Percentiles rank a stretch among this genome's conserved stretches.
phyloP scores from a whole-genome alignment of 1,284 basidiomycete species.

The Boletus semigastroideus region DNA sequence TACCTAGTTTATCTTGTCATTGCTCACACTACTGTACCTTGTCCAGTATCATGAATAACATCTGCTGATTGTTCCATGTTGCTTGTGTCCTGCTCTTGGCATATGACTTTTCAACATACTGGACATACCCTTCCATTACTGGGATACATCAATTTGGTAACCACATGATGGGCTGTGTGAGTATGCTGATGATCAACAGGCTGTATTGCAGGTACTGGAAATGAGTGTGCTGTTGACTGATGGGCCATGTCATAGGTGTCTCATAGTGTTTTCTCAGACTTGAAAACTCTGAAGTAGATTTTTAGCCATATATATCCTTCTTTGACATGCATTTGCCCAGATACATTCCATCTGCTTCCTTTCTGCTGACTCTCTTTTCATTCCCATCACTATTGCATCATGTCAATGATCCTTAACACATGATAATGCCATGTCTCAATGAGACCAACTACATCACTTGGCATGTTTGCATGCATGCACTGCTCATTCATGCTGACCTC shows the following conservation, averaged over 20 bases:
- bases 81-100: no score
- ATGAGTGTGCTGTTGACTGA: not conserved
- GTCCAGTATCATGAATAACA: no score
- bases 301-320: no score
- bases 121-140: not conserved
- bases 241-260: not conserved
- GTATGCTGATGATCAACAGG: not conserved
- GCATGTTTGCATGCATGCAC: not conserved
- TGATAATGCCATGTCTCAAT: not conserved
- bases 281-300: not conserved
- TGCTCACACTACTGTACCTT: no score
- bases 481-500: not conserved
- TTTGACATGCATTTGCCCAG: not conserved
- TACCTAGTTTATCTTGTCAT: no score
- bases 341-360: not conserved
- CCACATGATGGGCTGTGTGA: not conserved
- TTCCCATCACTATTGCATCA: not conserved
- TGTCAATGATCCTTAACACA: not conserved
- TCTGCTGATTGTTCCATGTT: no score
- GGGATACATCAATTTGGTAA: not conserved
- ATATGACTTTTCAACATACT: not conserved
- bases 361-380: not conserved
- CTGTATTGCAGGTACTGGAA: not conserved
- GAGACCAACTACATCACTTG: constrained; percentile 5
- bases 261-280: no score